phyloP scores from a whole-genome alignment of 2,329 filamentous ascomycete genomes.

The Paraconiothyrium brasiliense region DNA sequence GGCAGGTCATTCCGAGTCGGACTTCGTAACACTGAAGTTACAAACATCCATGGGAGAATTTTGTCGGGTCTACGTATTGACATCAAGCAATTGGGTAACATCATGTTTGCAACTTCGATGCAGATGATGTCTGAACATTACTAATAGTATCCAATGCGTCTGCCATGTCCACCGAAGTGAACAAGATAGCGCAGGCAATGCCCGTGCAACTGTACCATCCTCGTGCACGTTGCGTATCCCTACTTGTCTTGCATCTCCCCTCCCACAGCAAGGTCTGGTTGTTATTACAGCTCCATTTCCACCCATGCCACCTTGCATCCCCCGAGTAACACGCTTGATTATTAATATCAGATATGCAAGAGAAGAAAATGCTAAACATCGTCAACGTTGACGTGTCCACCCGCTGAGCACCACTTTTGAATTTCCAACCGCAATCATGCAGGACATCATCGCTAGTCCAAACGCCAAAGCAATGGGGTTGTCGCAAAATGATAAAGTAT shows the following conservation, averaged over 20 bases:
- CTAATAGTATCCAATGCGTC: not conserved
- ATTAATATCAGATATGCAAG: constrained; percentile 5
- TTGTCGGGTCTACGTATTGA: not conserved
- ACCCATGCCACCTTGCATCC: not conserved
- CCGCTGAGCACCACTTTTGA: constrained; percentile 1
- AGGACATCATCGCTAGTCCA: not conserved
- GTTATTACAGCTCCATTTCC: not conserved
- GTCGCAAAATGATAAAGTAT: constrained; percentile 1
- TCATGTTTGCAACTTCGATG: not conserved
- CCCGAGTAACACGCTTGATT: not conserved
- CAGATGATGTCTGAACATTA: not conserved
- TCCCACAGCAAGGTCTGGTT: not conserved
- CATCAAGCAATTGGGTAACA: too few species aligned
- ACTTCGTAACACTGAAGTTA: not conserved
- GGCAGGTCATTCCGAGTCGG: not conserved
- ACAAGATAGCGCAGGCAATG: not conserved
- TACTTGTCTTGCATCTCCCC: not conserved
- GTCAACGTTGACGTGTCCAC: constrained; percentile 2
- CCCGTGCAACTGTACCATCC: not conserved
- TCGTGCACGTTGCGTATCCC: not conserved
- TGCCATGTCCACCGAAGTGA: not conserved
- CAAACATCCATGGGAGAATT: not conserved
- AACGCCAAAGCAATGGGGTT: constrained; percentile 15
- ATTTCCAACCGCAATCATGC: constrained; percentile 7
- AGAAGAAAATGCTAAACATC: constrained; percentile 6